These are phyloP conservation scores for Paecilomyces niveus DNA, from an alignment of 2,329 filamentous ascomycete species.

Conservation along the genomic window DNA sequence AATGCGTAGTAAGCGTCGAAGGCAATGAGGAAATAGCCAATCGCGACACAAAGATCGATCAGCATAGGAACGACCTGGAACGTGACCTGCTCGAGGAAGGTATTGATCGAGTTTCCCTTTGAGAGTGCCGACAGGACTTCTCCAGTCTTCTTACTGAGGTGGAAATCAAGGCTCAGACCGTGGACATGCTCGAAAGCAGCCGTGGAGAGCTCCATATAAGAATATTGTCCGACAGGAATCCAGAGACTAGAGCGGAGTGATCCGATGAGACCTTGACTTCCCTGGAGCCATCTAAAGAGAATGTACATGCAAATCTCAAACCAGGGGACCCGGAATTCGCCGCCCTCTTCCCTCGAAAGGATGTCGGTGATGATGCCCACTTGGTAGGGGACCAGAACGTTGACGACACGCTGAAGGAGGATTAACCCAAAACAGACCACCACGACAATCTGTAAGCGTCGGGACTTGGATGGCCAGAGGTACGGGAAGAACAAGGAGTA, in stretches of 20 bases:
- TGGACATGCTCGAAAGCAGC: constrained; percentile 98
- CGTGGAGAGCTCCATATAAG: constrained; percentile 86
- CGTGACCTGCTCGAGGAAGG: constrained; percentile 91
- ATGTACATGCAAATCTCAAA: constrained; percentile 68
- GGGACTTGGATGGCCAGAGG: constrained; percentile 83
- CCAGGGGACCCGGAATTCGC: constrained; percentile 59
- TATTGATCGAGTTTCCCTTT: constrained; percentile 93
- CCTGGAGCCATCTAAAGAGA: constrained; percentile 72
- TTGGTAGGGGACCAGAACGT: constrained; percentile 77
- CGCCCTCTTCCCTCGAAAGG: constrained; percentile 53
- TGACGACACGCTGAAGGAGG: constrained; percentile 72
- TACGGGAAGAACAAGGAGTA: constrained; percentile 96
- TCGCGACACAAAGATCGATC: constrained; percentile 77
- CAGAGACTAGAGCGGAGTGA: constrained; percentile 77
- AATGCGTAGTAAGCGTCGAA: constrained; percentile 90
- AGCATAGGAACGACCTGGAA: constrained; percentile 96
- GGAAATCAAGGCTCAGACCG: constrained; percentile 88
- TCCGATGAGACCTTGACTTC: constrained; percentile 78
- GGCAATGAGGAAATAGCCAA: constrained; percentile 67
- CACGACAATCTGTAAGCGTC: constrained; percentile 68
- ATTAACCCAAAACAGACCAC: constrained; percentile 76
- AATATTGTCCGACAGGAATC: constrained; percentile 96
- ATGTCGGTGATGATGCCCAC: constrained; percentile 72
- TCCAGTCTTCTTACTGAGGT: constrained; percentile 91
- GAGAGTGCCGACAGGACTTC: constrained; percentile 93